These are phyloP conservation scores for Lasiosphaeris hirsuta DNA, from an alignment of 495 filamentous ascomycete species.

Conservation along the genomic window DNA sequence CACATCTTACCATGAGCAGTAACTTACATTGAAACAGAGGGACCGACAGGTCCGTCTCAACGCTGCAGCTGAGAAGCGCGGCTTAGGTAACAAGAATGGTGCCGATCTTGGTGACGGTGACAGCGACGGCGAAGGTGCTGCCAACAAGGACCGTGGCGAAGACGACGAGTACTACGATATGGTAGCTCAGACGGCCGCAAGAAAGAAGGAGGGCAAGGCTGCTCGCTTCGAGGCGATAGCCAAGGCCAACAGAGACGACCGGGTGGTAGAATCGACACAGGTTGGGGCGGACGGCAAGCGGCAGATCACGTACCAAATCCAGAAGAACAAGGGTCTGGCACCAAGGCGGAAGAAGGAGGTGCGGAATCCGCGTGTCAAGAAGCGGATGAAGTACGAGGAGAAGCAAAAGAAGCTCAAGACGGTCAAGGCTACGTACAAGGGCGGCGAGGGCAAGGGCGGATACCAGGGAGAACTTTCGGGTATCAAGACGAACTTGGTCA, in stretches of 20 bases:
- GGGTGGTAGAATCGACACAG: conserved; percentile 58
- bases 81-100: conserved; percentile 58
- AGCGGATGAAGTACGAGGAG: conserved; percentile 86
- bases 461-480: conserved; percentile 92
- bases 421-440: conserved; percentile 78
- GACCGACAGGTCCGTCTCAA: conserved; percentile 84
- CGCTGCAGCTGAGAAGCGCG: conserved; percentile 79
- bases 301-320: conserved; percentile 83
- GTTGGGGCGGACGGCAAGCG: conserved; percentile 76
- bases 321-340: conserved; percentile 95
- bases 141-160: conserved; percentile 46
- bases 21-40: conserved; percentile 31
- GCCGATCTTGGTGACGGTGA: conserved; percentile 63
- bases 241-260: conserved; percentile 43
- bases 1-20: too few relatives aligned
- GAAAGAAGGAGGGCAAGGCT: conserved; percentile 73
- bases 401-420: conserved; percentile 93
- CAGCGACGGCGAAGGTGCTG: conserved; percentile 52
- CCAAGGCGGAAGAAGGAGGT: conserved; percentile 87
- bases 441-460: conserved; percentile 80
- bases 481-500: conserved; percentile 90
- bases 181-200: conserved; percentile 62
- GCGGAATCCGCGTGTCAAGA: conserved; percentile 95
- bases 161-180: conserved; percentile 87
- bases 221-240: conserved; percentile 43